Base-by-base conservation (phyloP, 352 stramenopile genomes). In the Phytophthora crassamura region DNA sequence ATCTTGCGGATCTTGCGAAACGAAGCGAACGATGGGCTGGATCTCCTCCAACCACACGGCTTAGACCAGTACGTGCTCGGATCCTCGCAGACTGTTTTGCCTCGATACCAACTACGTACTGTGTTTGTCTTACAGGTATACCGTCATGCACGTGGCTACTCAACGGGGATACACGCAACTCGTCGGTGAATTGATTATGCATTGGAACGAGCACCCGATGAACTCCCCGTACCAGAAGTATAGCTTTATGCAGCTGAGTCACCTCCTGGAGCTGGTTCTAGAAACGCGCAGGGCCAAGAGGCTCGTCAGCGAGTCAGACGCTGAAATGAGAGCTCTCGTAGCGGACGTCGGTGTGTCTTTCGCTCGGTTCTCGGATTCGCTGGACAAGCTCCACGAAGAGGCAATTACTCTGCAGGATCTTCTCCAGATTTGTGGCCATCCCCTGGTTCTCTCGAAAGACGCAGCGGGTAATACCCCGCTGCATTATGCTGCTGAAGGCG, bases 141-240 rank as follows among this genome's bases (percentile, higher is more conserved):
- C 82, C 0, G 78, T 67, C 6, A 67, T 76, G 15, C 86, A 93
- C 39, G 84, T 77, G 0, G 82, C 82, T 5, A 75, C 82, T 10
- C 86, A 94, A 59, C 77, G 86, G n/a, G 86, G 86, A 28, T 94
- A 94, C 57, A 78, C 75, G 5, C 75, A 88, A 16, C 69, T 94
- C 10, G 70, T 77, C n/a, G 62, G 59, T 7, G 78, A 90, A 38
- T 64, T 94, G n/a, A 63, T 94, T 0, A 47, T 36, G 16, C 77
- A 87, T 38, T 92, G 86, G 84, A 81, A 72, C 12, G 49, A 66
- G 6, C 78, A 90, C 10, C 84, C 80, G 9, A 78, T 87, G 66
- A 79, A 85, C 38, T 93, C 84, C 12, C 70, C 72, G 11, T 76
- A 87, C 32, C 80, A 92, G 39, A 77, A 71, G 48, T 93, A 90